Evolutionary conservation across 2,329 filamentous ascomycete species (phyloP).

Genomic region (Ceratocystis smalleyi): DNA sequence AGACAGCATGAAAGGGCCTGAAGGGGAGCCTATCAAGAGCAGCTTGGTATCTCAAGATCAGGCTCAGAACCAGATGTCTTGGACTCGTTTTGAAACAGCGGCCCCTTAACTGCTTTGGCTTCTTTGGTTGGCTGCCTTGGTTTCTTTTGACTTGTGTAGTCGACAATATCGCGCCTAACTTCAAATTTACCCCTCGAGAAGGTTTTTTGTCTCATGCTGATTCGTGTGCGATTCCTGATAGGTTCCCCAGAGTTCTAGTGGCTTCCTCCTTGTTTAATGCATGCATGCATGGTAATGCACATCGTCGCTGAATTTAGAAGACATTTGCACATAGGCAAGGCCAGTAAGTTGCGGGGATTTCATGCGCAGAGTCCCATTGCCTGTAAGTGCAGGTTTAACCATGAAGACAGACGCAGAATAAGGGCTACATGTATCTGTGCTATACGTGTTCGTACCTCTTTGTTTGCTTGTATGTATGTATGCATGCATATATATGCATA

Average conservation of each 20-base stretch:
- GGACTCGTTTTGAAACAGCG: constrained; percentile 3
- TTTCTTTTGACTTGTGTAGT: background rate
- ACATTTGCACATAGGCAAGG: background rate
- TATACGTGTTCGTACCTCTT: too few species aligned
- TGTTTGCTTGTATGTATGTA: background rate
- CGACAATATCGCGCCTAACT: background rate
- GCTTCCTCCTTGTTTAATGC: background rate
- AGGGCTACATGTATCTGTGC: background rate
- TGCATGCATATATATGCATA: background rate
- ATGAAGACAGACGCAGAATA: background rate
- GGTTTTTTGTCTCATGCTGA: background rate
- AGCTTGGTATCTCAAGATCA: background rate
- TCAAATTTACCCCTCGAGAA: background rate
- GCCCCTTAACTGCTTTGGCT: background rate
- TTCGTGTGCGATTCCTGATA: background rate
- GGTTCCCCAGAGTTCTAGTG: constrained; percentile 1
- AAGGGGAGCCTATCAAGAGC: background rate
- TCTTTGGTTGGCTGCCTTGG: too few species aligned
- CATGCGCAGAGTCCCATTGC: background rate
- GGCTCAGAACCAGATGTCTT: background rate
- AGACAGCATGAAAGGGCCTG: background rate
- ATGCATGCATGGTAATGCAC: background rate
- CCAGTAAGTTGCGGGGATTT: background rate
- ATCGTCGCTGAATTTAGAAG: background rate
- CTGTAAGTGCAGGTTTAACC: background rate